phyloP scores from a whole-genome alignment of 176 grass and related monocot genomes.

The Neostapfia colusana region DNA sequence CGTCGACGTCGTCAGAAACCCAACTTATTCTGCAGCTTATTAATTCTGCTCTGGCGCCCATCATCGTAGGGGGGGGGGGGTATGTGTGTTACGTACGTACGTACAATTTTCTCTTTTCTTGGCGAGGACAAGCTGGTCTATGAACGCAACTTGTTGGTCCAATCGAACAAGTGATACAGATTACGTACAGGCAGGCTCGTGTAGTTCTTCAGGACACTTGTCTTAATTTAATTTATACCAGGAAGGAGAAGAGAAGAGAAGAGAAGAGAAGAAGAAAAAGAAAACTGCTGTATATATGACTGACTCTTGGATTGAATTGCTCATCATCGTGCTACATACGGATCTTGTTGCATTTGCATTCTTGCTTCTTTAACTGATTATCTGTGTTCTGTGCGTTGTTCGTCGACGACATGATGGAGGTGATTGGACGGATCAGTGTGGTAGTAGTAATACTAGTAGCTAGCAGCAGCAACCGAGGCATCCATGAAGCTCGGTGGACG shows the following conservation, averaged over 20 bases:
- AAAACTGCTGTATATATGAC: slow-evolving; percentile 20
- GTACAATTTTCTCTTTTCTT: slow-evolving; percentile 30
- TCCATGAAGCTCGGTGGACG: not conserved
- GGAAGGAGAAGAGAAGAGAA: not conserved
- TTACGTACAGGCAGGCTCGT: not conserved
- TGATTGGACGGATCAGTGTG: too few species aligned
- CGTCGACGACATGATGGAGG: too few species aligned
- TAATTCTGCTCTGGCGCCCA: slow-evolving; percentile 30
- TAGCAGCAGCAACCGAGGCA: not conserved
- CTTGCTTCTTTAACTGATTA: too few species aligned
- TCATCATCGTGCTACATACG: not conserved
- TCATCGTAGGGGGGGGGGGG: not conserved
- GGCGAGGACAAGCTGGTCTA: not conserved
- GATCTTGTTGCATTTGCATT: not conserved
- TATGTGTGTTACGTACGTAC: slow-evolving; percentile 8
- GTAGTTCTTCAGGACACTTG: slow-evolving; percentile 19
- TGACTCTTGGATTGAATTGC: slow-evolving; percentile 3
- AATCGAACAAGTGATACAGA: slow-evolving; percentile 42
- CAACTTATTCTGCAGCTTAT: slow-evolving; percentile 48
- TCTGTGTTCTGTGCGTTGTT: not conserved
- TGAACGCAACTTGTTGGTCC: slow-evolving; percentile 15
- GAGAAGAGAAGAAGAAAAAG: not conserved
- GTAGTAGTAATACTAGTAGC: not conserved
- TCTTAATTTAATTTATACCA: not conserved
- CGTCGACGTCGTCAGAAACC: slow-evolving; percentile 13